A percentile compares a stretch with the other conserved stretches of the same genome.
Conservation (phyloP, 257 asterid genomes). For the Nyctanthes arbortristis region DNA sequence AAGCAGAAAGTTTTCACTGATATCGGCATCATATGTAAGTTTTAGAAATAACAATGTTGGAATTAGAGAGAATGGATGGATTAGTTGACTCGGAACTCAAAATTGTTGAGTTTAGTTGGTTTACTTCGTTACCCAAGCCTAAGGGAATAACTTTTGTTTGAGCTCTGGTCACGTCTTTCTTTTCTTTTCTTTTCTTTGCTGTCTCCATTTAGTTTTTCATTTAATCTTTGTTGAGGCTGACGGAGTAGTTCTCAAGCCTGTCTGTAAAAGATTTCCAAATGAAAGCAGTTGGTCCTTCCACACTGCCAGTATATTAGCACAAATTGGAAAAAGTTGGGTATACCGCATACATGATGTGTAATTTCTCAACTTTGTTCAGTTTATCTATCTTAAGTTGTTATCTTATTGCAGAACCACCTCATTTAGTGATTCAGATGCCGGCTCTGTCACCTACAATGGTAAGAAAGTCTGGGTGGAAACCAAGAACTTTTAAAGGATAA, state of each 20-base stretch:
- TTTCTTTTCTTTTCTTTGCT: no score
- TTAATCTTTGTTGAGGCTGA: not conserved
- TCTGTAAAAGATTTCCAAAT: slow-evolving; percentile 14
- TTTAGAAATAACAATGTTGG: not conserved
- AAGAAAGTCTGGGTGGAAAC: slow-evolving; percentile 28
- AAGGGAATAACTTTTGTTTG: not conserved
- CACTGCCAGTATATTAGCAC: slow-evolving; percentile 1
- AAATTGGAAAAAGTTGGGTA: slow-evolving; percentile 10
- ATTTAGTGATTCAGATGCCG: slow-evolving; percentile 83
- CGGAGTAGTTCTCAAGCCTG: not conserved
- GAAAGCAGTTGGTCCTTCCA: slow-evolving; percentile 7
- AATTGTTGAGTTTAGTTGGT: not conserved
- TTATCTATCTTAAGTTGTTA: slow-evolving; percentile 15
- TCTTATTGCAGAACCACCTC: slow-evolving; percentile 67
- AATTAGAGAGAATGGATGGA: slow-evolving; percentile 9
- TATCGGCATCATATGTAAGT: not conserved
- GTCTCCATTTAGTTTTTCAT: not conserved
- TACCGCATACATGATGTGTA: no score
- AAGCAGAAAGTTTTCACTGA: not conserved
- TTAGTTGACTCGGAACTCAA: not conserved
- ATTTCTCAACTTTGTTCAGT: no score
- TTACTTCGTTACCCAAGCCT: not conserved
- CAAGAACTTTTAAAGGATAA: not conserved
- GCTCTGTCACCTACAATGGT: slow-evolving; percentile 99
- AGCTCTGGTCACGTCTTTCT: no score